Evolutionary conservation across 148 eudicot species (phyloP), one percentile per base, ranked within the genome.

Genomic region (Agrostemma githago): DNA sequence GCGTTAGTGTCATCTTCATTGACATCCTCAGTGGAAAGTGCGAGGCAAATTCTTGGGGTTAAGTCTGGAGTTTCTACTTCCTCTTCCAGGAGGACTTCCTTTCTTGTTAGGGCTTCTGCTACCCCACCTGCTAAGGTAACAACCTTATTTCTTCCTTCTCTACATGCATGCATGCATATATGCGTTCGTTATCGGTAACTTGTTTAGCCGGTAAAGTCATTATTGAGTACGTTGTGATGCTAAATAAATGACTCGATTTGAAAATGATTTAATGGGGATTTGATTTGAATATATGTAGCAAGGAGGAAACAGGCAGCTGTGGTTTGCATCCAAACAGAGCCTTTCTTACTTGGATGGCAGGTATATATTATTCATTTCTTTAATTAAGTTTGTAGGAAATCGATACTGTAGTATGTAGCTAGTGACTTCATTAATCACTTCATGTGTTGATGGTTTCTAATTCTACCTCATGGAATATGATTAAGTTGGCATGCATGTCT

Each of bases 281-380:
- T 78, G n/a, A 58, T n/a, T 26, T 26, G 34, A 26, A 26, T 26
- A 26, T 26, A 26, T 8, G 26, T 87, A 95, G 99, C 97, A 90
- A 92, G 90, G 92, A 62, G 95, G 86, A 78, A 77, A 92, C 86
- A 90, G 99, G 76, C 97, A 66, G 0, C 84, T 95, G 77, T 95
- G 99, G 99, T 92, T 95, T 85, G 99, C 99, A 73, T 95, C 97
- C 64, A 89, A 90, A 80, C 99, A 95, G 78, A 90, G 96, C 78
- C 94, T 95, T 59, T 82, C 99, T 21, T 95, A 95, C 88, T 83
- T 95, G 87, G 99, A 95, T 81, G 96, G 96, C 71, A 91, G 92
- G 98, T 89, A 83, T 21, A 4, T 44, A 34, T 8, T 8, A 38
- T 37, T 62, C 37, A 64, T 39, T 64, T 16, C 3, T n/a, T n/a